These are phyloP conservation scores for Scheffersomyces insectosa DNA, from an alignment of 1,139 yeast genomes.

Conservation along the genomic window DNA sequence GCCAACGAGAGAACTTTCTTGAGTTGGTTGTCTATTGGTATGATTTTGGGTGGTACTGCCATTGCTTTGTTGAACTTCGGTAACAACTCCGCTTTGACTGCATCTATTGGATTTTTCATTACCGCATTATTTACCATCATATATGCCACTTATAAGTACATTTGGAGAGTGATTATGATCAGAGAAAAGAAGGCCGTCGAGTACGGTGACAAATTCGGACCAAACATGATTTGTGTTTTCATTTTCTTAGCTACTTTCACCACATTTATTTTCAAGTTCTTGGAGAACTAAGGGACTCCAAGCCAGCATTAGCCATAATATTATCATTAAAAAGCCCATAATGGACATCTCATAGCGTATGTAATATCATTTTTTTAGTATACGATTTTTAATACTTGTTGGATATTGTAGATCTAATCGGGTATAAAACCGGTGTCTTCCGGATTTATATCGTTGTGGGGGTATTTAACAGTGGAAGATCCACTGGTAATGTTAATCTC, in stretches of 20 bases:
- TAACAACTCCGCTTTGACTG: constrained; percentile 66
- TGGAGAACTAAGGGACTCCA: constrained; percentile 21
- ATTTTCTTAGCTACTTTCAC: constrained; percentile 71
- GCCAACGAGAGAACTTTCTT: constrained; percentile 82
- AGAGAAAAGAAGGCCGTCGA: constrained; percentile 79
- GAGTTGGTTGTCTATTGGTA: constrained; percentile 75
- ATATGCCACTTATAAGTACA: constrained; percentile 74
- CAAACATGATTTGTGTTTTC: constrained; percentile 75
- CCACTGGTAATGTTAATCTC: no score
- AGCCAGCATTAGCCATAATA: no score
- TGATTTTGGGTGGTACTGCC: constrained; percentile 73
- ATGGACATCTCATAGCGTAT: no score
- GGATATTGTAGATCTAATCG: no score
- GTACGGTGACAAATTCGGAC: constrained; percentile 88
- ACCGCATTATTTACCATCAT: constrained; percentile 72
- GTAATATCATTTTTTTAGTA: no score
- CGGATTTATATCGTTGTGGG: no score
- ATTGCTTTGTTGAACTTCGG: constrained; percentile 72
- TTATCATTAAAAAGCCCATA: no score
- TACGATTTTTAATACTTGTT: no score
- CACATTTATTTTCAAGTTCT: constrained; percentile 61
- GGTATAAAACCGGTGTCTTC: no score
- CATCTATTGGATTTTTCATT: constrained; percentile 86
- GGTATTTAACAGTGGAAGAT: no score
- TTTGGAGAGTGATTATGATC: constrained; percentile 82